Evolutionary conservation across 768 basidiomycete species (phyloP), one percentile per base, ranked within the genome.

Genomic region (Hypsizygus marmoreus): DNA sequence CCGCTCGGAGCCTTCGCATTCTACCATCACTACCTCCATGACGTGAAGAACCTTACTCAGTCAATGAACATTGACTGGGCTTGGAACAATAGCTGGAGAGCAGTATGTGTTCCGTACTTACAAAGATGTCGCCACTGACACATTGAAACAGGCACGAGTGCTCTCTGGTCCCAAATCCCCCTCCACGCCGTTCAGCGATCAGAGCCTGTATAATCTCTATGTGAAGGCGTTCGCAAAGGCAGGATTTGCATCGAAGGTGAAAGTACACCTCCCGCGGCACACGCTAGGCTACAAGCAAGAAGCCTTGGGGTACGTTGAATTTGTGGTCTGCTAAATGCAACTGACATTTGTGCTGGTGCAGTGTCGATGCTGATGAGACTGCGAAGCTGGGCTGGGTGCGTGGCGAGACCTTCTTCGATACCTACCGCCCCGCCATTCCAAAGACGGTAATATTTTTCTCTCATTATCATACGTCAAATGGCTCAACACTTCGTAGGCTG

Each of bases 1-100:
- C 61, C 64, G 1, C 44, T 68, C 2, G 63, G 63, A 2, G 61
- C 61, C 0, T 47, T 68, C 12, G 53, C 58, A 1, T 57, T 66
- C 38, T 66, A 61, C 17, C 41, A 49, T 3, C 65, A 66, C 23
- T 68, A 51, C 14, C 42, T 64, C 4, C 56, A 65, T 41, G 60
- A 66, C 25, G 39, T 49, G 4, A 36, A 55, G 2, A 25, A 55
- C 14, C 45, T 66, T 14, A 35, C 45, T 0, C 43, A 47, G 0
- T 38, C 25, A 4, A 36, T 57, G 40, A 26, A 52, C 4, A 62
- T 67, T 39, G 56, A 66, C 33, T 66, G 61, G 60, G 20, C 45
- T 16, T 12, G 50, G 7, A 67, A 67, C 48, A 59, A 52, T 31
- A 44, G 36, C 29, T 67, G 64, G 64, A 49, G 63, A 13, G 28